These are phyloP conservation scores for Tetrahymena malaccensis DNA, from an alignment of 73 alveolate genomes.

Conservation along the genomic window DNA sequence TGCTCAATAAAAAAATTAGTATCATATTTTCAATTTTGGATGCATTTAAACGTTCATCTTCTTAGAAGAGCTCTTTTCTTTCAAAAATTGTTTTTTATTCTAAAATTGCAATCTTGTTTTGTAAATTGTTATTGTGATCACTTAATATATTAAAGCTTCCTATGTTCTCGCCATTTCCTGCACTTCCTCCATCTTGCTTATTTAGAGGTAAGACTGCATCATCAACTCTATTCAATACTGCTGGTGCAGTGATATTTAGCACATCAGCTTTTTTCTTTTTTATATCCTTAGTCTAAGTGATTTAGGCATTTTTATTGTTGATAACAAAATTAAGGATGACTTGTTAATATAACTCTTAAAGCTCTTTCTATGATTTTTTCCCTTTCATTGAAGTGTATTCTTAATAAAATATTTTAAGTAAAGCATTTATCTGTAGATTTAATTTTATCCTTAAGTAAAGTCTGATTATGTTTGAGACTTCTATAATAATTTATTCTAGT, in stretches of 20 bases:
- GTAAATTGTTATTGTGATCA: neutral
- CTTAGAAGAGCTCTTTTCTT: neutral
- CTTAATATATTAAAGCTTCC: neutral
- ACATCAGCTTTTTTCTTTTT: neutral
- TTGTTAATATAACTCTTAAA: neutral
- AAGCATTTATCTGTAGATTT: neutral
- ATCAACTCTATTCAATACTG: neutral
- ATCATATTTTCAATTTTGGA: neutral
- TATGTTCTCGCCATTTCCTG: neutral
- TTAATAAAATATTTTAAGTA: neutral
- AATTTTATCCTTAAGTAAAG: neutral
- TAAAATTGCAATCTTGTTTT: neutral
- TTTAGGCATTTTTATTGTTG: neutral
- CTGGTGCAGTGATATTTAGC: neutral
- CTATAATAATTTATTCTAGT: neutral
- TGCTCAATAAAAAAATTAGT: neutral
- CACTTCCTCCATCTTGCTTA: neutral
- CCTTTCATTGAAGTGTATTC: neutral
- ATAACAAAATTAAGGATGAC: neutral
- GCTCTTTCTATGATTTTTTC: neutral
- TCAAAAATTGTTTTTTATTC: neutral
- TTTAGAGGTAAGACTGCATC: neutral
- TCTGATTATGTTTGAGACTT: neutral
- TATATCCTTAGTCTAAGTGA: neutral
- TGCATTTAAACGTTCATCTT: neutral